Percentiles rank a stretch among this genome's conserved stretches.
These are phyloP conservation scores for Sporisorium scitamineum DNA, from an alignment of 1,284 basidiomycete species.

Conservation along the genomic window DNA sequence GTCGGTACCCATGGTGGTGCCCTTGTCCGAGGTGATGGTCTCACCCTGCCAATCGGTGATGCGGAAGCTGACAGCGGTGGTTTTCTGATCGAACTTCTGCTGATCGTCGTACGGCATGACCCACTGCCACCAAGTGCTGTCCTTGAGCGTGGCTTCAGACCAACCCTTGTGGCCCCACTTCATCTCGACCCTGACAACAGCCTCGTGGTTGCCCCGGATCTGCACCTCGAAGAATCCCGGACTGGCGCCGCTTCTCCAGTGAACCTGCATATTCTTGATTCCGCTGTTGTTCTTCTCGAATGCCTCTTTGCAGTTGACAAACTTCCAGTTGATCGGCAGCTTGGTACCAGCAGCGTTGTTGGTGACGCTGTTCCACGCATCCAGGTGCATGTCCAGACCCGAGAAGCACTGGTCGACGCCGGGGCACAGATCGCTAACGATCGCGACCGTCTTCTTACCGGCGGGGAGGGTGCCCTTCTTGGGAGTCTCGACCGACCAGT, in stretches of 20 bases:
- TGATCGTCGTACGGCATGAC: not conserved
- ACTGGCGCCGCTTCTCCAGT: conserved; percentile 33
- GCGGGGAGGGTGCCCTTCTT: conserved; percentile 14
- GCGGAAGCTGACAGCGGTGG: conserved; percentile 24
- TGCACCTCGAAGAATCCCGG: conserved; percentile 45
- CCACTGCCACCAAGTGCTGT: conserved; percentile 38
- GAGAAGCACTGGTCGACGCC: conserved; percentile 42
- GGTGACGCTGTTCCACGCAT: conserved; percentile 47
- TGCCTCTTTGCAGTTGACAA: conserved; percentile 41
- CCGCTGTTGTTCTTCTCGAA: conserved; percentile 28
- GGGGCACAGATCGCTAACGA: conserved; percentile 49
- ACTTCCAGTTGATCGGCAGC: conserved; percentile 41
- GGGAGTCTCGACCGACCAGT: conserved; percentile 29
- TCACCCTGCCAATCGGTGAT: conserved; percentile 49
- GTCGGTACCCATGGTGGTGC: conserved; percentile 24
- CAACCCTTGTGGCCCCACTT: conserved; percentile 7
- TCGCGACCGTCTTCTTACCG: conserved; percentile 32
- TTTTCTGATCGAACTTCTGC: not conserved
- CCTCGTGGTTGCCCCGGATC: conserved; percentile 32
- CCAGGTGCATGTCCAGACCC: conserved; percentile 51
- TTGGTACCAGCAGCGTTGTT: conserved; percentile 21
- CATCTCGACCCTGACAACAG: conserved; percentile 42
- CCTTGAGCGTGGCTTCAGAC: conserved; percentile 17
- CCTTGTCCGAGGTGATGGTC: conserved; percentile 33
- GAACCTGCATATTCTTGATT: conserved; percentile 22